Base-by-base conservation (phyloP, 768 basidiomycete species). In the Lactarius evosmus region DNA sequence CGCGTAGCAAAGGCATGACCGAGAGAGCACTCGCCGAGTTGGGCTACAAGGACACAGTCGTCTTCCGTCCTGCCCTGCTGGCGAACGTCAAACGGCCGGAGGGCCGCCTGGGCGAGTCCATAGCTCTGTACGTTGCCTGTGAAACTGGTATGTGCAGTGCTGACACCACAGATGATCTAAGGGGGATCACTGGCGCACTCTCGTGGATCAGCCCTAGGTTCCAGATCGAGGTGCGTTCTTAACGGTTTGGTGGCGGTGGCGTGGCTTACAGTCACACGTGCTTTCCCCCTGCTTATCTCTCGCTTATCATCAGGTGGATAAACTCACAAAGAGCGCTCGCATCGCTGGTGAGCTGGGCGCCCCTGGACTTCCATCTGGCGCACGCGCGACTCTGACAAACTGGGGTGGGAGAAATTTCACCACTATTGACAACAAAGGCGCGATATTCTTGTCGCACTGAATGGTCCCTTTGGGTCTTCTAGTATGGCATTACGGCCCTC, bases 1-100 rank as follows among this genome's bases (percentile, higher is more conserved):
- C 75, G 2, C 82, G 70, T 82, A 85, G 83, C 69, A 91, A 92
- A 74, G 91, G 88, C 17, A 74, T 85, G 33, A 93, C 91, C 0
- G 92, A 93, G 72, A 75, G 81, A 52, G 87, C 75, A 0, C 77
- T 93, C 22, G 86, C 89, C 0, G 74, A 74, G 4, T 74, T 92
- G 6, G 89, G 88, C 11, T 93, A 92, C 71, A 70, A 76, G 14
- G 89, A 92, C 58, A 84, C 84, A 1, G 83, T 92, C 63, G 71
- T 90, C 53, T 86, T 91, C 72, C 82, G 88, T 22, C 89, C 92
- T 2, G 83, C 70, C 0, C 65, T 79, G n/a, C 73, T 92, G 1
- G 33, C 52, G 38, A 65, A 65, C 30, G 40, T 56, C 4, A 33
- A 65, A 7, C 56, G 66, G 2, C 14, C 57, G 1, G 55, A 64